phyloP scores from a whole-genome alignment of 1,284 basidiomycete species.

The Kwoniella shivajii region DNA sequence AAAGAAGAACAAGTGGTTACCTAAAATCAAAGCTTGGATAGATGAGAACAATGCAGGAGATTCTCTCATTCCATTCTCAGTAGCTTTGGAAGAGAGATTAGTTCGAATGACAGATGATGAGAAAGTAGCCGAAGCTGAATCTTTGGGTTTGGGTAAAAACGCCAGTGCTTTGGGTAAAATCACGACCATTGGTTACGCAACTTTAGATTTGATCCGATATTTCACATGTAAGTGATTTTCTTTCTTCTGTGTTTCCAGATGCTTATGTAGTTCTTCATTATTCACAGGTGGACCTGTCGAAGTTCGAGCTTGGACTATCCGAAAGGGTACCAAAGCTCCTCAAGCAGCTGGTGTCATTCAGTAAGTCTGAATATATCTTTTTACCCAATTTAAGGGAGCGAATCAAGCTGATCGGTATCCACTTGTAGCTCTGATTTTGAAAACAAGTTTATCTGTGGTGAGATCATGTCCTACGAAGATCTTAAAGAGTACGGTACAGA shows the following conservation, averaged over 20 bases:
- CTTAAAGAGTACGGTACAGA: conserved; percentile 91
- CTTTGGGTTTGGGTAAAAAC: conserved; percentile 47
- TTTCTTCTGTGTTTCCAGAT: not conserved
- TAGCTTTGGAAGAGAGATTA: conserved; percentile 91
- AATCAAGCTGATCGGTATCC: not conserved
- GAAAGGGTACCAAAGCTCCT: conserved; percentile 90
- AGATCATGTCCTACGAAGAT: conserved; percentile 93
- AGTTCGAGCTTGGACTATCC: conserved; percentile 97
- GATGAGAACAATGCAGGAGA: conserved; percentile 97
- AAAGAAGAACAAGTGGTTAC: conserved; percentile 99
- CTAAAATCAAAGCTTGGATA: conserved; percentile 99
- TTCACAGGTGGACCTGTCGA: conserved; percentile 74
- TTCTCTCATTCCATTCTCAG: conserved; percentile 94
- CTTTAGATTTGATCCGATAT: conserved; percentile 89
- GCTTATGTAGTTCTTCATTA: not conserved
- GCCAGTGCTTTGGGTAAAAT: conserved; percentile 81
- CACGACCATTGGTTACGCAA: conserved; percentile 84
- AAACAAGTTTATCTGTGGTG: conserved; percentile 99
- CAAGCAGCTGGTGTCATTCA: conserved; percentile 99
- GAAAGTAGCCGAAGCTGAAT: conserved; percentile 74
- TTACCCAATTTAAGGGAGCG: not conserved
- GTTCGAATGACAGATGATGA: conserved; percentile 66
- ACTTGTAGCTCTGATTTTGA: conserved; percentile 52
- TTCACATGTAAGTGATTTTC: conserved; percentile 71
- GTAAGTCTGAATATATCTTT: conserved; percentile 62